phyloP scores from a whole-genome alignment of 352 stramenopile genomes.

The Pythium biforme region DNA sequence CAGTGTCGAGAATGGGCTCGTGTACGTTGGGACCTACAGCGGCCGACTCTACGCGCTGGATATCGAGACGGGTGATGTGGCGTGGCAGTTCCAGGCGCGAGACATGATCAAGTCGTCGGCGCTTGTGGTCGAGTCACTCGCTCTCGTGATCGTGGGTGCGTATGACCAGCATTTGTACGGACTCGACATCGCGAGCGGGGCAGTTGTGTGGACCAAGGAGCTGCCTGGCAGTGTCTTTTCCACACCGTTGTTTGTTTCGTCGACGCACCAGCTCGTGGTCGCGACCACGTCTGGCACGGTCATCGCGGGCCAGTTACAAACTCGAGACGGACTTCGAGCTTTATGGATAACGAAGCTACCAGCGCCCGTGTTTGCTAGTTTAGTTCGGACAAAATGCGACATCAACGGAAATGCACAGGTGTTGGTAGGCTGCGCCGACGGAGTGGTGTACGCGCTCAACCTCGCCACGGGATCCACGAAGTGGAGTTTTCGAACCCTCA shows the following conservation, averaged over 20 bases:
- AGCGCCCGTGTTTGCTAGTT: constrained; percentile 55
- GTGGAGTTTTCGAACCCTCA: constrained; percentile 42
- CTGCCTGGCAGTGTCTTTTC: constrained; percentile 52
- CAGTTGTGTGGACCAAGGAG: constrained; percentile 28
- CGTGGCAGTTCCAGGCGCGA: constrained; percentile 36
- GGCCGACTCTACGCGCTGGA: constrained; percentile 48
- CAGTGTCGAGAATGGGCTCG: constrained; percentile 27
- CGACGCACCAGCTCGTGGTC: constrained; percentile 30
- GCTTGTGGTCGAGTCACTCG: constrained; percentile 39
- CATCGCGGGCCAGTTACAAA: not conserved
- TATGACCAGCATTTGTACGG: constrained; percentile 55
- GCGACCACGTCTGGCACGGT: constrained; percentile 44
- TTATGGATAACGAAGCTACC: constrained; percentile 25
- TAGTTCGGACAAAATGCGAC: not conserved
- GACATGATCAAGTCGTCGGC: constrained; percentile 50
- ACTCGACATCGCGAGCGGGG: constrained; percentile 29
- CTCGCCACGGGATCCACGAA: constrained; percentile 23
- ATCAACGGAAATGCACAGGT: constrained; percentile 20
- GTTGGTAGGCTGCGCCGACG: constrained; percentile 50
- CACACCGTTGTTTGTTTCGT: constrained; percentile 32
- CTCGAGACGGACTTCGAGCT: not conserved
- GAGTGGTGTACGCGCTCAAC: constrained; percentile 39
- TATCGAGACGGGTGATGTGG: constrained; percentile 25
- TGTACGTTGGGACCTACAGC: constrained; percentile 59
- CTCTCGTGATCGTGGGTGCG: constrained; percentile 44